A percentile compares a stretch with the other conserved stretches of the same genome.
These are phyloP conservation scores for Jackrogersella minutella DNA, from an alignment of 495 filamentous ascomycete species.

Conservation along the genomic window DNA sequence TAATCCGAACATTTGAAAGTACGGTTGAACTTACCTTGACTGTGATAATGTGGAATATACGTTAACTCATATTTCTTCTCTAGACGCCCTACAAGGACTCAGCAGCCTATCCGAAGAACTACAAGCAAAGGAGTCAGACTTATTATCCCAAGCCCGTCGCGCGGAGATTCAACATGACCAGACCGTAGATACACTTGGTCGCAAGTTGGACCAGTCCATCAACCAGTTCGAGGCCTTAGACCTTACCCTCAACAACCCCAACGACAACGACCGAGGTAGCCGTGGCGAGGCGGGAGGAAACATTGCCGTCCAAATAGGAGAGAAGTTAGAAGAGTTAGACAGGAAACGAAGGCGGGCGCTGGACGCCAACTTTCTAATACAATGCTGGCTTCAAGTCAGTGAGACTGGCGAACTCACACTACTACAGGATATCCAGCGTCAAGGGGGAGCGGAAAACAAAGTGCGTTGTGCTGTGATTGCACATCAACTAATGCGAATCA, in stretches of 20 bases:
- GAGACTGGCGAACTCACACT: constrained; percentile 81
- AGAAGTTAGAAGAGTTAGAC: constrained; percentile 91
- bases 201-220: constrained; percentile 89
- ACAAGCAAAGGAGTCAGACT: constrained; percentile 85
- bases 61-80: constrained; percentile 35
- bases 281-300: constrained; percentile 74
- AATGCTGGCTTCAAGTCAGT: constrained; percentile 94
- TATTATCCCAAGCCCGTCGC: constrained; percentile 84
- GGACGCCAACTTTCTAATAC: constrained; percentile 92
- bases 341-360: constrained; percentile 86
- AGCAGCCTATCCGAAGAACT: constrained; percentile 84
- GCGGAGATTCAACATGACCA: constrained; percentile 92
- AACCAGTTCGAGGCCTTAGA: constrained; percentile 90
- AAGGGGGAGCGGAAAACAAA: constrained; percentile 84
- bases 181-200: constrained; percentile 82
- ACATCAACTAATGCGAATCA: constrained; percentile 85
- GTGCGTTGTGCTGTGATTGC: constrained; percentile 90
- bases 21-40: constrained; percentile 35
- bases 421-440: constrained; percentile 79
- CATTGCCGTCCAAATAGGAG: constrained; percentile 93
- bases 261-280: constrained; percentile 53
- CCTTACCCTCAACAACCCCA: constrained; percentile 69
- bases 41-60: not conserved
- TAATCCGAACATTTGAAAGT: constrained; percentile 95
- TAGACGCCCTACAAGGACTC: constrained; percentile 75